A percentile compares a stretch with the other conserved stretches of the same genome.
These are phyloP conservation scores for Thraustotheca clavata DNA, from an alignment of 352 stramenopile species.

Conservation along the genomic window DNA sequence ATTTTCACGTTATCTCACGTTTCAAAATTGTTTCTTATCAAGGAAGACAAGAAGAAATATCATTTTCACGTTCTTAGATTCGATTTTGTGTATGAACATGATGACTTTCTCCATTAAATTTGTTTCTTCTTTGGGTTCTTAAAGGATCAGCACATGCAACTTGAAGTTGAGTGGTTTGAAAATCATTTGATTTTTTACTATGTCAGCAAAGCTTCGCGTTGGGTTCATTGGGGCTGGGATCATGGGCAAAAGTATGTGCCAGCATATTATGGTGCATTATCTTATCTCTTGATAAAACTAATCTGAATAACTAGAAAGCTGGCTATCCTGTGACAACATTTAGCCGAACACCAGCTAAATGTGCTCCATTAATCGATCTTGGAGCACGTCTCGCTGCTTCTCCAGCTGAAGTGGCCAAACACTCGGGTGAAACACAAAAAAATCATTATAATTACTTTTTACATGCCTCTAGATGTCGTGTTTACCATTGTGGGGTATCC, in stretches of 20 bases:
- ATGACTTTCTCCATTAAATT: too few species aligned
- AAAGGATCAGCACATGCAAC: too few species aligned
- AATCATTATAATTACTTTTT: background rate
- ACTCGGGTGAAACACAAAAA: conserved; percentile 39
- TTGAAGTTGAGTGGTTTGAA: too few species aligned
- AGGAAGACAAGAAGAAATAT: too few species aligned
- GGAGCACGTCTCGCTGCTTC: conserved; percentile 62
- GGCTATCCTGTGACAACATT: conserved; percentile 82
- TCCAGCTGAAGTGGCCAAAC: conserved; percentile 67
- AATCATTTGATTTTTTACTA: too few species aligned
- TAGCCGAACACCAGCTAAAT: conserved; percentile 81
- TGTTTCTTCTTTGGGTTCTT: too few species aligned
- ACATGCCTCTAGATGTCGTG: conserved; percentile 77
- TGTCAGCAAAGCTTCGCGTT: conserved; percentile 34
- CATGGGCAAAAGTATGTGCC: conserved; percentile 86
- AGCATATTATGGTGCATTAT: conserved; percentile 64
- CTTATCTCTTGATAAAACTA: background rate
- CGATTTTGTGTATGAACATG: too few species aligned
- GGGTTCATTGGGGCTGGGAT: conserved; percentile 83
- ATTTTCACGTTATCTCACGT: too few species aligned
- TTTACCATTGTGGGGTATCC: conserved; percentile 87
- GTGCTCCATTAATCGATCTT: conserved; percentile 57
- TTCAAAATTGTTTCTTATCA: too few species aligned
- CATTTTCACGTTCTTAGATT: too few species aligned
- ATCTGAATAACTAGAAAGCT: conserved; percentile 39